Evolutionary conservation across 2,329 filamentous ascomycete species (phyloP), one percentile per base, ranked within the genome.

Genomic region (Rachicladosporium sp.): DNA sequence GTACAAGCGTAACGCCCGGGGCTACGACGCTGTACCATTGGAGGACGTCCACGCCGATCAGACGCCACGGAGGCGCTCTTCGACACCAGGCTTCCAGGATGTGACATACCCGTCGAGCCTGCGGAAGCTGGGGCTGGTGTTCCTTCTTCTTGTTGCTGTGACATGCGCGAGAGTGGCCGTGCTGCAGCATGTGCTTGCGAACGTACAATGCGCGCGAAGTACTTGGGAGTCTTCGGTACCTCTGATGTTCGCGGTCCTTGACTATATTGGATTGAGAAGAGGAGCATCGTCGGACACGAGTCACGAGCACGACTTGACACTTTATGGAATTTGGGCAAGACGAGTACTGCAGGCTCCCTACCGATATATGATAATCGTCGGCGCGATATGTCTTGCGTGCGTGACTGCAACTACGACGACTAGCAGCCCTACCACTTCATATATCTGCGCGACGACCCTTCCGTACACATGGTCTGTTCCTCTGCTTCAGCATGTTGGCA

Each of bases 361-460:
- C 27, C 53, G 61, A 40, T 64, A 61, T 42, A 31, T 69, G 1
- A 48, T 64, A 13, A 52, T 64, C 0, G 56, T 64, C 1, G 43
- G 53, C 4, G 43, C 66, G 6, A 45, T 70, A 4, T 54, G 58
- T 23, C 32, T 62, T 6, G 62, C 64, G 6, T 62, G 63, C 4
- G 50, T 63, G 31, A 39, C 64, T 27, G 55, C 58, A 4, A 48
- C 59, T 10, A 53, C 54, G 1, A 53, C 65, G 10, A 52, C 58
- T 5, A 43, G 50, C 31, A 60, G 56, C 33, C 61, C 57, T 10
- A 48, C 53, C 31, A 69, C 68, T 10, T 70, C 67, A 3, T 68
- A 68, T 42, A 68, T 73, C 12, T 74, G 70, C 47, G 62, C 68
- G 2, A 52, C 61, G 7, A 49, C 56, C 2, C 56, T 60, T 19